Evolutionary conservation across 164 flowering plant species (phyloP).

Genomic region (Stephania japonica): DNA sequence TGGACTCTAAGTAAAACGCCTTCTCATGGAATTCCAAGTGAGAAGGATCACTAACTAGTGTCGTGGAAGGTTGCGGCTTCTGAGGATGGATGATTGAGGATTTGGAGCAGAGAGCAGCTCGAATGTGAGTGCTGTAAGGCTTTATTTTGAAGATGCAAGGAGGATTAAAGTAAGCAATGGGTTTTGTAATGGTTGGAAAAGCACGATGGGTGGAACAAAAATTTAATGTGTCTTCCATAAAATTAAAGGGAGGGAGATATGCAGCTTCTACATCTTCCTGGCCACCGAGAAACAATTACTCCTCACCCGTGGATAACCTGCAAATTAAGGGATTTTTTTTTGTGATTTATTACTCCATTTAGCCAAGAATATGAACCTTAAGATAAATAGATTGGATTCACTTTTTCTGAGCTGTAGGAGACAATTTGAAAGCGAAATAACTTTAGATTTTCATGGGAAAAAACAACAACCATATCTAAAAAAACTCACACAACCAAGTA

Average conservation of each 20-base stretch:
- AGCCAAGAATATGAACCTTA: too few species aligned
- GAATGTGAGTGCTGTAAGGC: constrained; percentile 19
- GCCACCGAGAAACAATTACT: too few species aligned
- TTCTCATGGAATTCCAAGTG: constrained; percentile 47
- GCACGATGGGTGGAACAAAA: constrained; percentile 18
- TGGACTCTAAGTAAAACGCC: constrained; percentile 70
- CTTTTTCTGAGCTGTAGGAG: too few species aligned
- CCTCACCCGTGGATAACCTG: too few species aligned
- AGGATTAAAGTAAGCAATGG: constrained; percentile 23
- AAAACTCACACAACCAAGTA: too few species aligned
- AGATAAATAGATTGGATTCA: too few species aligned
- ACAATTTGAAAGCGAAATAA: too few species aligned
- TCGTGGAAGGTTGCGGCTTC: not conserved
- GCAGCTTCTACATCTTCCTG: not conserved
- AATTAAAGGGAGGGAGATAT: not conserved
- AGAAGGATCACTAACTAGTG: not conserved
- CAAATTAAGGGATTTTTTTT: too few species aligned
- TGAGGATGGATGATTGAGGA: constrained; percentile 23
- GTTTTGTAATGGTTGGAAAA: constrained; percentile 14
- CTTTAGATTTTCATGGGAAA: too few species aligned
- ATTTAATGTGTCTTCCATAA: constrained; percentile 37
- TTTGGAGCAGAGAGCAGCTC: constrained; percentile 18
- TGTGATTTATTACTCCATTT: too few species aligned
- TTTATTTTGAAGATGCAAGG: constrained; percentile 24
- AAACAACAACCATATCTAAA: too few species aligned